Percentiles rank a stretch among this genome's conserved stretches.
phyloP scores from a whole-genome alignment of 192 early-diverging fungal genomes.

The Mortierella hygrophila region DNA sequence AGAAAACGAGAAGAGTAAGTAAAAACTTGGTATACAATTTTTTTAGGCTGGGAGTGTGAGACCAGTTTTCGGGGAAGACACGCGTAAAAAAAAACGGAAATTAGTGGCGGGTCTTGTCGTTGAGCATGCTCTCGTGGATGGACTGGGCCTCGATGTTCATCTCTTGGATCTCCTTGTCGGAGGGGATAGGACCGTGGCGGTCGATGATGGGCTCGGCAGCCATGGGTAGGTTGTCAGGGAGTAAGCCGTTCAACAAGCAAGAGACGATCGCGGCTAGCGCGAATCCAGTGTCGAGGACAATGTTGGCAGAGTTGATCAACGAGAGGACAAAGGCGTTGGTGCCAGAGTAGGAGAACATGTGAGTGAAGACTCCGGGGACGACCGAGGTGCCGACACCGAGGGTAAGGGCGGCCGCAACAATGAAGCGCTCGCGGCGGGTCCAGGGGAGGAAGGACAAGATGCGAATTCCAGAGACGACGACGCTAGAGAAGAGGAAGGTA shows the following conservation, averaged over 20 bases:
- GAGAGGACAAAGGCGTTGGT: slow-evolving; percentile 54
- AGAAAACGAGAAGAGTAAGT: not conserved
- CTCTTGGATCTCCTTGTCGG: slow-evolving; percentile 42
- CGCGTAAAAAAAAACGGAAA: not conserved
- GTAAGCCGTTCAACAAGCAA: slow-evolving; percentile 54
- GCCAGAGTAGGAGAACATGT: slow-evolving; percentile 62
- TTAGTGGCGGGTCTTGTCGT: slow-evolving; percentile 15
- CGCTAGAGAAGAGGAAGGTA: slow-evolving; percentile 64
- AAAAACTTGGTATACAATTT: slow-evolving; percentile 9
- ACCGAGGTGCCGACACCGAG: slow-evolving; percentile 63
- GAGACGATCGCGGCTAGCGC: slow-evolving; percentile 58
- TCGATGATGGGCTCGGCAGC: slow-evolving; percentile 42
- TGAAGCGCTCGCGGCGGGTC: slow-evolving; percentile 69
- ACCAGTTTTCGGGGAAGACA: not conserved
- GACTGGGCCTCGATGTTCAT: slow-evolving; percentile 54
- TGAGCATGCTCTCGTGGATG: slow-evolving; percentile 48
- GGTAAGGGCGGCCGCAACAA: slow-evolving; percentile 60
- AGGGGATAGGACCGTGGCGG: slow-evolving; percentile 35
- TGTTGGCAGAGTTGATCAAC: slow-evolving; percentile 59
- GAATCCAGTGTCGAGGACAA: slow-evolving; percentile 63
- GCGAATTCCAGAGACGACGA: slow-evolving; percentile 68
- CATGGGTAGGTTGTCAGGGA: slow-evolving; percentile 50
- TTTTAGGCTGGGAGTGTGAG: not conserved
- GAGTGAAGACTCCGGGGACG: slow-evolving; percentile 64
- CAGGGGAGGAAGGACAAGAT: slow-evolving; percentile 65